Base-by-base conservation (phyloP, 176 grass and related monocot genomes). In the Chrysopogon serrulatus region DNA sequence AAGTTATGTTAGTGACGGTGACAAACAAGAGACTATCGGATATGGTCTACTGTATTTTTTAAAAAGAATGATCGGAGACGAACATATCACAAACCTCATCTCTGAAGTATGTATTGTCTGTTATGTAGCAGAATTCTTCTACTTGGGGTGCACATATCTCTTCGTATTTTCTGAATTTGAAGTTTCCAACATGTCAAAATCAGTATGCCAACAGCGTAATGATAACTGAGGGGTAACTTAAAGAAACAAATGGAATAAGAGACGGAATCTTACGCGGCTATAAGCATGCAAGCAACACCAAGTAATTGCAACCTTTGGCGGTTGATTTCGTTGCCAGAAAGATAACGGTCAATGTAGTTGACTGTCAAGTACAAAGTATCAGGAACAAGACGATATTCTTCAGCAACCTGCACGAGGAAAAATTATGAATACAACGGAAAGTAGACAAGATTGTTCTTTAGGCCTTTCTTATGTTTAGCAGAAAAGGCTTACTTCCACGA, bases 101-200 rank as follows among this genome's bases (percentile, higher is more conserved):
- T 88, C 91, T 99, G 77, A 96, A 99, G 73, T 99, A 99, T 77
- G 96, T 99, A 35, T 99, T 99, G 78, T 99, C 96, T 19, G 96
- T 99, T 85, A 99, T 96, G 71, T 99, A 99, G 81, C 96, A 99
- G 82, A 99, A 99, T 34, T 99, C 96, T 90, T 99, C 96, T 87
- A 99, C 96, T 86, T 99, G 96, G 33, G 96, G 96, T 77, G 96
- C 91, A 81, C 91, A 99, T 79, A 99, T 96, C 87, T 99, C 93
- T 82, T 99, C 96, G 6, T 99, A 99, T 92, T 99, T 99, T 49
- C 96, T 99, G 82, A 48, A 57, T 79, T 43, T 70, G 37, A 81
- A 68, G 32, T 80, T 37, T 39, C 34, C 31, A 68, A n/a, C 8
- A 68, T 49, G 2, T 60, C 26, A 65, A 57, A 49, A 43, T 87